Base-by-base conservation (phyloP, 805 yeast species). In the Ogataea siamensis region DNA sequence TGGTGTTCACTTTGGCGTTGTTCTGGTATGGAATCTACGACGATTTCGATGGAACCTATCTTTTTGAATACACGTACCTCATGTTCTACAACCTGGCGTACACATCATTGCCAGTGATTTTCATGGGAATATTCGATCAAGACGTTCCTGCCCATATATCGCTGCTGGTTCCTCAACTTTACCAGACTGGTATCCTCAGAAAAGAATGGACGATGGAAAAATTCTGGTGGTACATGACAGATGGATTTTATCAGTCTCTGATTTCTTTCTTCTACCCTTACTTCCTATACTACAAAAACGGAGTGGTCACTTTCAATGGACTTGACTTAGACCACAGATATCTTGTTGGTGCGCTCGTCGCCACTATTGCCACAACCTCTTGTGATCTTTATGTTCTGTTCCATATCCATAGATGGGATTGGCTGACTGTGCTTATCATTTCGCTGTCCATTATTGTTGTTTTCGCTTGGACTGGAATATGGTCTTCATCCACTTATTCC, bases 31-130 rank as follows among this genome's bases (percentile, higher is more conserved):
- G 91, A 55, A 72, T 83, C 40, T 83, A 69, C 65, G 73, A 70
- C 55, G 67, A 83, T 57, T 85, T 80, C 56, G 94, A 85, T 64
- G 95, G 95, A 17, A 68, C 89, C 1, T 85, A 85, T 51, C 64
- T 85, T 46, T 81, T 76, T 53, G 93, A 85, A 68, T 85, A 73
- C 64, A 85, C 94, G 15, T 83, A 74, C 53, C 65, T 84, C 67
- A 83, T 78, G 82, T 83, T 85, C 57, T 85, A 83, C 63, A 84
- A 80, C 55, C 73, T 85, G 73, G 91, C 89, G 2, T 85, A 81
- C 55, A 85, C 95, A 0, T 83, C 94, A 3, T 64, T 84, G 40
- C 91, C 94, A 0, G 83, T 84, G 37, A 85, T 85, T 35, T 77
- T 85, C 50, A 61, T 85, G 60, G 93, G 86, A 47, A 74, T 85